Conservation (phyloP, 805 yeast species). For the Danielozyma ontarioensis region DNA sequence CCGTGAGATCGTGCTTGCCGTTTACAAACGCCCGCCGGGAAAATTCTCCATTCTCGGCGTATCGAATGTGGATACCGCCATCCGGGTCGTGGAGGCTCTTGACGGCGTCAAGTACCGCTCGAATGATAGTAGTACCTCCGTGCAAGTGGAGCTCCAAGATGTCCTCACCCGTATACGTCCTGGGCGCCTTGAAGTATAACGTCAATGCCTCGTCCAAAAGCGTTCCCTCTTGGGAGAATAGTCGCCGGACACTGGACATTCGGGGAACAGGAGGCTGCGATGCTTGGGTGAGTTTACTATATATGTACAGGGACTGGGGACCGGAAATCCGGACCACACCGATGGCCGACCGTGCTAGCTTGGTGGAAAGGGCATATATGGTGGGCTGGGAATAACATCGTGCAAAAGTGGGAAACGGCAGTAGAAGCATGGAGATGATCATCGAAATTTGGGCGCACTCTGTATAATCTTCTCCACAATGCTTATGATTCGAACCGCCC, state of each 20-base stretch:
- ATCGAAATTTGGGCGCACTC: background rate
- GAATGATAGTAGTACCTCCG: slow-evolving; percentile 86
- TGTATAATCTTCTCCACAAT: background rate
- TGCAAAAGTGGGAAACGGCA: background rate
- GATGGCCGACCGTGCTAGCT: slow-evolving; percentile 76
- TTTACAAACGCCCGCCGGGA: slow-evolving; percentile 82
- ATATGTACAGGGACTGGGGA: slow-evolving; percentile 45
- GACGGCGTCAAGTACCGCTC: slow-evolving; percentile 62
- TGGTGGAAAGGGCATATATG: slow-evolving; percentile 86
- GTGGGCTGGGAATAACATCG: slow-evolving; percentile 44
- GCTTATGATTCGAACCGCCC: background rate
- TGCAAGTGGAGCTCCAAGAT: slow-evolving; percentile 84
- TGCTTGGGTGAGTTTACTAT: slow-evolving; percentile 40
- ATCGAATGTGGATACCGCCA: slow-evolving; percentile 45
- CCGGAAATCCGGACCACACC: slow-evolving; percentile 86
- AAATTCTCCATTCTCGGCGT: slow-evolving; percentile 93
- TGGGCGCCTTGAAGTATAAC: slow-evolving; percentile 64
- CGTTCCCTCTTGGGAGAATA: slow-evolving; percentile 40
- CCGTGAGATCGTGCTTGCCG: slow-evolving; percentile 78
- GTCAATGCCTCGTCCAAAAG: slow-evolving; percentile 76
- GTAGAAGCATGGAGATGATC: background rate
- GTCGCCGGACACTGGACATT: slow-evolving; percentile 50
- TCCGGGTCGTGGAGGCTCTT: slow-evolving; percentile 43
- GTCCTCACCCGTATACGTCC: slow-evolving; percentile 91
- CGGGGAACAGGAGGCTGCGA: slow-evolving; percentile 42